Evolutionary conservation across 768 basidiomycete species (phyloP).

Genomic region (Grammothele lineata): DNA sequence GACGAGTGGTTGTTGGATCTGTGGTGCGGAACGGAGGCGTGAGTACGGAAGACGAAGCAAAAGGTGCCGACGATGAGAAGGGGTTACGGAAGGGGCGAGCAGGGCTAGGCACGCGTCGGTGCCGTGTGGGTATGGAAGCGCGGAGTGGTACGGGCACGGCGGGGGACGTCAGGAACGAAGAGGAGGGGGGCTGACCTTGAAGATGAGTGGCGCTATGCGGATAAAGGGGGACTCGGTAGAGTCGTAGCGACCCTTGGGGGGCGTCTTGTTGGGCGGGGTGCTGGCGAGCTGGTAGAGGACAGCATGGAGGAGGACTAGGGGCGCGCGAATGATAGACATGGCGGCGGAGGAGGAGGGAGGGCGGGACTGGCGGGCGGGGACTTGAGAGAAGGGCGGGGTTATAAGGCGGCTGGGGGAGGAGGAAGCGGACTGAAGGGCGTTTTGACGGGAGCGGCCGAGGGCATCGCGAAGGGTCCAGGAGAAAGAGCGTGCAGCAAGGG

Average conservation of each 20-base stretch:
- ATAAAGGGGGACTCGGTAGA: slow-evolving; percentile 48
- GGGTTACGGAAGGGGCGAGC: background rate
- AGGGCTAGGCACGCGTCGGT: background rate
- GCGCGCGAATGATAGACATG: slow-evolving; percentile 48
- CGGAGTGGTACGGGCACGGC: background rate
- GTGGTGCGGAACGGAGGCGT: background rate
- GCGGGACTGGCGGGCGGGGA: background rate
- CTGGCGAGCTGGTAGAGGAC: slow-evolving; percentile 47
- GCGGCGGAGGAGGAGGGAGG: background rate
- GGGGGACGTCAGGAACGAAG: background rate
- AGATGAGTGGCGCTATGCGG: slow-evolving; percentile 52
- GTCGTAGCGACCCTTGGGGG: slow-evolving; percentile 46
- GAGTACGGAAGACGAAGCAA: background rate
- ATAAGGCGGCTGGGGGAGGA: background rate
- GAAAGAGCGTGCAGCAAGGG: background rate
- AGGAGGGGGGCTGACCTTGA: slow-evolving; percentile 38
- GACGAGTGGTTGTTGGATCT: slow-evolving; percentile 48
- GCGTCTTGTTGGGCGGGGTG: slow-evolving; percentile 55
- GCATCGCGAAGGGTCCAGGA: too few relatives aligned
- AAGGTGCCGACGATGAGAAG: background rate
- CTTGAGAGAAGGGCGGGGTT: background rate
- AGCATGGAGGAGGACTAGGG: slow-evolving; percentile 47
- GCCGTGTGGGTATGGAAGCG: background rate
- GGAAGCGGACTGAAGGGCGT: background rate
- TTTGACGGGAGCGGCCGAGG: background rate